Conservation (phyloP, 2,329 filamentous ascomycete genomes). For the Aspergillus ibericus region DNA sequence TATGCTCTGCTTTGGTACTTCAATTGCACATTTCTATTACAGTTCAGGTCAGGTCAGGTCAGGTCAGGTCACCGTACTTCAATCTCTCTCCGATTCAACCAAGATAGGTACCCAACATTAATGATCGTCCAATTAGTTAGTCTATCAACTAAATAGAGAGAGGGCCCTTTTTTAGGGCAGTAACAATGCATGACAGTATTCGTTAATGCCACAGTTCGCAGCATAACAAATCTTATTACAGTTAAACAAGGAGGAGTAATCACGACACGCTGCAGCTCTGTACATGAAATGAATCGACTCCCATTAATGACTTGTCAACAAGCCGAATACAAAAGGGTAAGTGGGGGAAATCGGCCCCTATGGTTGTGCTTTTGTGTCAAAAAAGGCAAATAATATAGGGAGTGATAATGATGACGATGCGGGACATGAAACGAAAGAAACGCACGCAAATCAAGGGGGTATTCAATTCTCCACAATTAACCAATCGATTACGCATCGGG, state of each 20-base stretch:
- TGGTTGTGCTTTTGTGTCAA: background rate
- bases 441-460: background rate
- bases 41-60: background rate
- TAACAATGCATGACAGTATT: background rate
- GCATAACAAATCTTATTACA: background rate
- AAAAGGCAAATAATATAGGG: background rate
- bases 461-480: slow-evolving; percentile 2
- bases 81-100: background rate
- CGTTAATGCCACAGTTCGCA: background rate
- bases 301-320: background rate
- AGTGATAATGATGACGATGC: background rate
- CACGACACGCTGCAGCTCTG: background rate
- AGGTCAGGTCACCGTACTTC: background rate
- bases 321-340: background rate
- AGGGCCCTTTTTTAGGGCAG: background rate
- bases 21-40: slow-evolving; percentile 7
- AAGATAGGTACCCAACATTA: background rate
- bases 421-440: background rate
- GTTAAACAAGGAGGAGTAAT: background rate
- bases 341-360: background rate
- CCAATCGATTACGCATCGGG: background rate
- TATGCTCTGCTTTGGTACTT: slow-evolving; percentile 19
- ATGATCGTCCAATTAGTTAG: background rate
- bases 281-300: background rate
- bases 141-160: background rate